A percentile compares a stretch with the other conserved stretches of the same genome.
These are phyloP conservation scores for Lipomyces chichibuensis DNA, from an alignment of 805 yeast genomes.

Conservation along the genomic window DNA sequence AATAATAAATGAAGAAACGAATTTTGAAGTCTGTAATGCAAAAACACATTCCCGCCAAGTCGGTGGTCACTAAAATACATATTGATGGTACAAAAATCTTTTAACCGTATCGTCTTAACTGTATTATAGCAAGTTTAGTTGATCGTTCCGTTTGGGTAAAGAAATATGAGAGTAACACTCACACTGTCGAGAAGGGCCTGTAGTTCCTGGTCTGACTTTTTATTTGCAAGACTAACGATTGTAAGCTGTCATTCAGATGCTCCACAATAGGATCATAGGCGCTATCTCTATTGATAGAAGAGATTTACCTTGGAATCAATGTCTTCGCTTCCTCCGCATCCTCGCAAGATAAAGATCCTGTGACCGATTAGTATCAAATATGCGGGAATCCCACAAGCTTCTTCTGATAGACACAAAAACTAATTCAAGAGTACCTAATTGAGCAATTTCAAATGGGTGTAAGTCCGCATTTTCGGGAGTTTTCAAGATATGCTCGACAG, in stretches of 20 bases:
- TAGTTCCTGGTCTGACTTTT: slow-evolving; percentile 82
- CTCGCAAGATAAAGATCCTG: slow-evolving; percentile 86
- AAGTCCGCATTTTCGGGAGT: slow-evolving; percentile 71
- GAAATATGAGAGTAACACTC: slow-evolving; percentile 48
- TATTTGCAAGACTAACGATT: slow-evolving; percentile 63
- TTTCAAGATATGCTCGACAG: slow-evolving; percentile 84
- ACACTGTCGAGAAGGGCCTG: slow-evolving; percentile 87
- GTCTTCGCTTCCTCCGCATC: slow-evolving; percentile 97
- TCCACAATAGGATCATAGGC: background rate
- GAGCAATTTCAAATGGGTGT: slow-evolving; percentile 96
- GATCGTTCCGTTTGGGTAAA: background rate
- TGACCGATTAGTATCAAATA: slow-evolving; percentile 3
- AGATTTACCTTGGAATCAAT: slow-evolving; percentile 61
- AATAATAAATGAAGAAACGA: background rate
- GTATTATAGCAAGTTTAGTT: background rate
- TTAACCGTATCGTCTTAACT: background rate
- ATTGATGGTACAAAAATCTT: background rate
- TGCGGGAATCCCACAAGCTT: background rate
- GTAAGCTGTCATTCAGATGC: background rate
- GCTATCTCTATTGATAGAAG: background rate
- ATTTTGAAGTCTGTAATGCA: background rate
- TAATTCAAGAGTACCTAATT: slow-evolving; percentile 51
- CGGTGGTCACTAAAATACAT: background rate
- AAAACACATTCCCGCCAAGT: background rate
- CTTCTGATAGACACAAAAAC: background rate